phyloP scores from a whole-genome alignment of 2,329 filamentous ascomycete species.

The Colletotrichum sansevieriae region DNA sequence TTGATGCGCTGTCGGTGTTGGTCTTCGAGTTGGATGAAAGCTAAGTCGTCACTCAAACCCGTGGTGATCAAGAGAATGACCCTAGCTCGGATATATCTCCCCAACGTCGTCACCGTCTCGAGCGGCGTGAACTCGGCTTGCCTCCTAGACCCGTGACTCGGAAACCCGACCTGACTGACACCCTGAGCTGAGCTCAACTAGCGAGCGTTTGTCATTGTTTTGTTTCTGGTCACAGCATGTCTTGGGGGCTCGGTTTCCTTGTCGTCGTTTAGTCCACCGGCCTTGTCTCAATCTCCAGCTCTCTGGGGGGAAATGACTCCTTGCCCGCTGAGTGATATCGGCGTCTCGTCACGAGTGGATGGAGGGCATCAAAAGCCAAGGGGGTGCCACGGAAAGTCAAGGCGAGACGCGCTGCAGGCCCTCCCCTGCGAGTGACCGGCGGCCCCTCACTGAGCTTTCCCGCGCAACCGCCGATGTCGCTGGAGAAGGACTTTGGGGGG shows the following conservation, averaged over 20 bases:
- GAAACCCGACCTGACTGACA: too few species aligned
- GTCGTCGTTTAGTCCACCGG: slow-evolving; percentile 10
- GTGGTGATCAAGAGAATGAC: not conserved
- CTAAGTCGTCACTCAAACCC: not conserved
- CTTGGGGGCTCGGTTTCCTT: not conserved
- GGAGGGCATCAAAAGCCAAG: slow-evolving; percentile 10
- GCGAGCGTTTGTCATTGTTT: slow-evolving; percentile 7
- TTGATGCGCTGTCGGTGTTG: slow-evolving; percentile 21
- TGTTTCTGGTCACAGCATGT: not conserved
- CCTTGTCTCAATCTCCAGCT: slow-evolving; percentile 12
- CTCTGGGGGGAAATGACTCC: too few species aligned
- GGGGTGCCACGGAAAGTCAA: slow-evolving; percentile 11
- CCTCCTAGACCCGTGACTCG: not conserved
- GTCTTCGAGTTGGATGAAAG: slow-evolving; percentile 11
- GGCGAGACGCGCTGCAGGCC: slow-evolving; percentile 30
- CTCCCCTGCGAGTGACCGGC: slow-evolving; percentile 15
- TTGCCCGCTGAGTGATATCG: not conserved
- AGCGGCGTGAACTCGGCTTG: slow-evolving; percentile 26
- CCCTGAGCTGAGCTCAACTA: not conserved
- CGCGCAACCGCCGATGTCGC: slow-evolving; percentile 39
- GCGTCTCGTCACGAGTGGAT: slow-evolving; percentile 13
- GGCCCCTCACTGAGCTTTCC: slow-evolving; percentile 36
- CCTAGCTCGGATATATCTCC: not conserved
- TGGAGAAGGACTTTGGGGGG: slow-evolving; percentile 2
- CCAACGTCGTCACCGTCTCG: not conserved